Evolutionary conservation across 2,329 filamentous ascomycete genomes (phyloP), one percentile per base, ranked within the genome.

Genomic region (Penicillium oxalicum): DNA sequence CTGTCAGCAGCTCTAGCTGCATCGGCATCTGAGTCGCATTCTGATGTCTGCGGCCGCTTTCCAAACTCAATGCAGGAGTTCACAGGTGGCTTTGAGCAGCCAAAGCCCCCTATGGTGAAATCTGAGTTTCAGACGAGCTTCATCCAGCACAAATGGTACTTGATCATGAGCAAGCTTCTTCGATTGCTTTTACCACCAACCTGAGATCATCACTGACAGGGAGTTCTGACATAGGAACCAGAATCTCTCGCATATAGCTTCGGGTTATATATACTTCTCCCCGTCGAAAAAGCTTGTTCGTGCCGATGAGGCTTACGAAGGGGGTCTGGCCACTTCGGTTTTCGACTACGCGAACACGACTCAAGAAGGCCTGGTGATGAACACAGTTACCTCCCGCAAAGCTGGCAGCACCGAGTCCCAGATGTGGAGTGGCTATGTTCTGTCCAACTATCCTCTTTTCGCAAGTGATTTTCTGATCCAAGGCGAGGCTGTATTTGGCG

Each of bases 181-280:
- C 2, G 18, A 2, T 18, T 18, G 18, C 18, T 18, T 18, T 18
- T 18, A 18, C 18, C 18, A 18, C 18, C 18, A 18, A 18, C 18
- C 18, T 18, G 18, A 1, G 18, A 18, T 2, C 18, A 9, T 12
- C 18, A 27, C 40, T 43, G 28, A 43, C 18, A 26, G 2, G 5
- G 29, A 7, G 11, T 32, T 8, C 11, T n/a, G 9, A 3, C 9
- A 2, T n/a, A 43, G 40, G 40, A 43, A 43, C 5, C 25, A 24
- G 3, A 64, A 70, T n/a, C 4, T 72, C 1, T 72, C 70, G 3
- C 68, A 72, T 50, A 68, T 72, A 40, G 65, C 62, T 4, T 51
- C 61, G 5, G 70, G 68, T 0, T 69, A 60, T 42, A 65, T 72
- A 40, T 54, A 60, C 45, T 69, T 68, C 45, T 70, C 69, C 0